phyloP scores from a whole-genome alignment of 306 rosid species.

The Acmispon strigosus region DNA sequence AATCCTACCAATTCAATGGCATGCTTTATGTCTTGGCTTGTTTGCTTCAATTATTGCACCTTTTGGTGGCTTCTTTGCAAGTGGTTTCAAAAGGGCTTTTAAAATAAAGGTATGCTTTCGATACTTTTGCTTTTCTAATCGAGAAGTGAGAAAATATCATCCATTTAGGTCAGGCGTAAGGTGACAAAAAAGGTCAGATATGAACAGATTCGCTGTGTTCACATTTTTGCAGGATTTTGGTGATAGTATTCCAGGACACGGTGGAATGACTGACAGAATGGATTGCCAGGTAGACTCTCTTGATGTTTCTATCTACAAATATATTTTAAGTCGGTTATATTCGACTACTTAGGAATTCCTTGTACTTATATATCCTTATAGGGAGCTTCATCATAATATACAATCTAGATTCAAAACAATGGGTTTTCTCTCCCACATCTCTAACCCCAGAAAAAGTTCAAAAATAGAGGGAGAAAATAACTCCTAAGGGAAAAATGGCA shows the following conservation, averaged over 20 bases:
- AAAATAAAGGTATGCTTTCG: constrained; percentile 67
- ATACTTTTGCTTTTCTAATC: constrained; percentile 9
- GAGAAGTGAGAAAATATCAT: constrained; percentile 9
- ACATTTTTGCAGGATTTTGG: constrained; percentile 79
- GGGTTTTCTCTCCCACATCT: not conserved
- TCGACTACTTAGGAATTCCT: not conserved
- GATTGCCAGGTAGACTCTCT: constrained; percentile 81
- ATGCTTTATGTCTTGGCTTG: constrained; percentile 80
- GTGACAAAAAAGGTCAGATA: not conserved
- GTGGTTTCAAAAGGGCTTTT: constrained; percentile 98
- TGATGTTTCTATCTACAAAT: constrained; percentile 4
- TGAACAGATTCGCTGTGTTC: constrained; percentile 1
- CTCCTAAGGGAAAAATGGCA: not conserved
- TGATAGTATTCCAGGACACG: constrained; percentile 97
- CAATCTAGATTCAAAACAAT: not conserved
- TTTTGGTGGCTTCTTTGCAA: constrained; percentile 99
- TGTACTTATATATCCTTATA: not conserved
- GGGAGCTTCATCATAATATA: not conserved
- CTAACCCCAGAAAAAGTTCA: not conserved
- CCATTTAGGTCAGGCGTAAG: not conserved
- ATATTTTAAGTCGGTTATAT: not conserved
- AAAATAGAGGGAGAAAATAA: not conserved
- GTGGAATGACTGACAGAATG: constrained; percentile 99
- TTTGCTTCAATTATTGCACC: constrained; percentile 98
- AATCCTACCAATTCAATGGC: constrained; percentile 86